A percentile compares a stretch with the other conserved stretches of the same genome.
phyloP scores from a whole-genome alignment of 306 rosid species.

The Trifolium fragiferum region DNA sequence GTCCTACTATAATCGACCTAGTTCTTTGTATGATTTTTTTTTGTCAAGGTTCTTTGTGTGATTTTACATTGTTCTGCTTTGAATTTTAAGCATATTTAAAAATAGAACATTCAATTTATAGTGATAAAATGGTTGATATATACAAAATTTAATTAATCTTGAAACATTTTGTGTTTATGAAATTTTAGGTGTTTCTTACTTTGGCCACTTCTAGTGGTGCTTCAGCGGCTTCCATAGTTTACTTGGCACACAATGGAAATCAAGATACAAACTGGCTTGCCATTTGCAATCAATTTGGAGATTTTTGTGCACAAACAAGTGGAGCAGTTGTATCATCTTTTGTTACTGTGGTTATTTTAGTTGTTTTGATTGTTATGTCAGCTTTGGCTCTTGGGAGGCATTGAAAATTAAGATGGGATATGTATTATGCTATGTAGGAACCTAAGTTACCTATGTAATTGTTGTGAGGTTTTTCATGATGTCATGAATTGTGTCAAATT shows the following conservation, averaged over 20 bases:
- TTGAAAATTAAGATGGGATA: slow-evolving; percentile 8
- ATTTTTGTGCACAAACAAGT: slow-evolving; percentile 68
- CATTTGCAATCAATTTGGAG: slow-evolving; percentile 78
- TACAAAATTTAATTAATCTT: not conserved
- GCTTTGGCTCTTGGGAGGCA: slow-evolving; percentile 64
- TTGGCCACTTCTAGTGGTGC: slow-evolving; percentile 68
- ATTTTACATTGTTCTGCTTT: too few relatives aligned
- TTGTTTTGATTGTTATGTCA: slow-evolving; percentile 63
- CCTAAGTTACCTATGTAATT: slow-evolving; percentile 19
- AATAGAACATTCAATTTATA: too few relatives aligned
- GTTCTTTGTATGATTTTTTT: too few relatives aligned
- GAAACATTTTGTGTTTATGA: slow-evolving; percentile 15
- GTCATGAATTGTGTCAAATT: slow-evolving; percentile 24
- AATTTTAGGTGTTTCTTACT: slow-evolving; percentile 70
- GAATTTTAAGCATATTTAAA: too few relatives aligned
- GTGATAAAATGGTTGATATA: too few relatives aligned
- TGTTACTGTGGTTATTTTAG: slow-evolving; percentile 51
- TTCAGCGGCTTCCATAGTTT: slow-evolving; percentile 78
- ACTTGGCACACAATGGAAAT: slow-evolving; percentile 85
- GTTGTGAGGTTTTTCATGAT: slow-evolving; percentile 10
- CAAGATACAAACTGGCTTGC: slow-evolving; percentile 82
- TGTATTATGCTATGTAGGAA: not conserved
- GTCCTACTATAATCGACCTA: too few relatives aligned
- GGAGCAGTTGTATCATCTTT: slow-evolving; percentile 74
- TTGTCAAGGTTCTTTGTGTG: too few relatives aligned